A percentile compares a stretch with the other conserved stretches of the same genome.
phyloP scores from a whole-genome alignment of 192 early-diverging fungal species.

The Umbelopsis vinacea region DNA sequence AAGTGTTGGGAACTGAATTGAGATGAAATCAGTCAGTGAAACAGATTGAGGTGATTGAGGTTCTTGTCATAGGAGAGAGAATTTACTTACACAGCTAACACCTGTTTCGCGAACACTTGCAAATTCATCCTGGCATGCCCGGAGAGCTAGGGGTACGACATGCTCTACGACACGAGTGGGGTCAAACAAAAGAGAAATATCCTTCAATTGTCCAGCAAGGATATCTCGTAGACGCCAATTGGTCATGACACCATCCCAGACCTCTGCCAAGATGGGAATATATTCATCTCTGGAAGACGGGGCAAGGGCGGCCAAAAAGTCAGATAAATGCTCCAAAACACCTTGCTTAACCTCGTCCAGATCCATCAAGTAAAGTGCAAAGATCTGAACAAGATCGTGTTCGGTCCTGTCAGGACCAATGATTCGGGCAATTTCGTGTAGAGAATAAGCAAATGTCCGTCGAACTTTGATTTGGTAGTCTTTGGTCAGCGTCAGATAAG shows the following conservation, averaged over 20 bases:
- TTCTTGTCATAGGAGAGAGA: conserved; percentile 30
- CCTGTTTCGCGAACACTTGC: conserved; percentile 59
- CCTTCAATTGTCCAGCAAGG: conserved; percentile 67
- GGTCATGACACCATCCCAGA: conserved; percentile 68
- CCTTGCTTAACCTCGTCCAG: conserved; percentile 73
- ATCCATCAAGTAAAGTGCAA: conserved; percentile 56
- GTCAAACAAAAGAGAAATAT: conserved; percentile 65
- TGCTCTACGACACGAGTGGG: conserved; percentile 62
- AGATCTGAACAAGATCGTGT: conserved; percentile 55
- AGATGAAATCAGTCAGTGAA: background rate
- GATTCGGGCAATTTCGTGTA: conserved; percentile 61
- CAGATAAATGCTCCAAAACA: conserved; percentile 66
- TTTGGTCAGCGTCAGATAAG: conserved; percentile 46
- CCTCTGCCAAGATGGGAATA: conserved; percentile 65
- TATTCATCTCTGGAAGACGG: conserved; percentile 63
- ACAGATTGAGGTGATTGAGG: background rate
- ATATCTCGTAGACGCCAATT: conserved; percentile 78
- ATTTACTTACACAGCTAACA: conserved; percentile 46
- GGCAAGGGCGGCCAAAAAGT: conserved; percentile 66
- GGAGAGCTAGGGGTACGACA: conserved; percentile 68
- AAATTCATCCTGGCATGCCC: conserved; percentile 55
- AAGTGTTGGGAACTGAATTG: conserved; percentile 46
- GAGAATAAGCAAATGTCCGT: conserved; percentile 60
- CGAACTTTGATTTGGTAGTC: conserved; percentile 60
- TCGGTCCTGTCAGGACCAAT: conserved; percentile 59